Conservation (phyloP, 208 protist genomes). For the Acanthamoeba lugdunensis region DNA sequence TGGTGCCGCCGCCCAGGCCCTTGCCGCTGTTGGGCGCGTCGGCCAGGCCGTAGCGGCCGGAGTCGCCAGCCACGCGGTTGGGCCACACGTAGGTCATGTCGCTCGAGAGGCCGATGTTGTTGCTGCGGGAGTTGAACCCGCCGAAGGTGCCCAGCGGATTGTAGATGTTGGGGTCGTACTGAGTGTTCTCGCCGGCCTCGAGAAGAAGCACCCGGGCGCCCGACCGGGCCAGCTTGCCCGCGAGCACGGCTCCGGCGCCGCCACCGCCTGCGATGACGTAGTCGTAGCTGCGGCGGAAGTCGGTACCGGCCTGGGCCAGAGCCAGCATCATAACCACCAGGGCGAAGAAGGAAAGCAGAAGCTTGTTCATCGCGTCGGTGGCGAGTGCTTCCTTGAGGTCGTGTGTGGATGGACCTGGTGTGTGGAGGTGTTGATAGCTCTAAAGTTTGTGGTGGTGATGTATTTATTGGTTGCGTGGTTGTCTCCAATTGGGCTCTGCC, state of each 20-base stretch:
- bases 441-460: no score
- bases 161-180: slow-evolving; percentile 20
- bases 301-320: neutral
- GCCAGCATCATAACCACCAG: neutral
- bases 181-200: neutral
- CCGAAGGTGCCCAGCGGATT: neutral
- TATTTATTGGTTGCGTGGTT: no score
- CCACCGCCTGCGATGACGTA: neutral
- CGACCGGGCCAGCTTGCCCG: neutral
- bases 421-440: no score
- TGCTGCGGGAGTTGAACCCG: neutral
- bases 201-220: neutral
- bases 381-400: no score
- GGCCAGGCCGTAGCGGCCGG: neutral
- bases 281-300: neutral
- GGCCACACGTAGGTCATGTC: slow-evolving; percentile 1
- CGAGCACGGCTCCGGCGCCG: neutral
- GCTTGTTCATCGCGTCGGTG: no score
- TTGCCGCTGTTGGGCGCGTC: neutral
- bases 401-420: no score
- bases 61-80: neutral
- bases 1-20: neutral
- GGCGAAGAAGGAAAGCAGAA: neutral
- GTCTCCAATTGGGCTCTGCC: no score
- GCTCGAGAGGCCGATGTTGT: slow-evolving; percentile 8